Evolutionary conservation across 2,329 filamentous ascomycete species (phyloP), one percentile per base, ranked within the genome.

Genomic region (Xylariaceae sp.): DNA sequence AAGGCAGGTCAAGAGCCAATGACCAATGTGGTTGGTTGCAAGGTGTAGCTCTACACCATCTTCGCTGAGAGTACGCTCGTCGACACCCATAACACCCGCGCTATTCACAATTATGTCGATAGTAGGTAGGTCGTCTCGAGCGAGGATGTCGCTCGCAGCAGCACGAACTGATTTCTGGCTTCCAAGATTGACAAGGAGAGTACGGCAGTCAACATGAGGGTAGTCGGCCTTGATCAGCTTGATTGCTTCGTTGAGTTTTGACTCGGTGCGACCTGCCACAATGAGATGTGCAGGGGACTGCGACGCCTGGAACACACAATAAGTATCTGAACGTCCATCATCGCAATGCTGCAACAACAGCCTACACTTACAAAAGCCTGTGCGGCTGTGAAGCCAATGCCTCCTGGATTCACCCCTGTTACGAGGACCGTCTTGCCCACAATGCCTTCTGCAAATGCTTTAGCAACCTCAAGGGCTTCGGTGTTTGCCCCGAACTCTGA

Each of bases 21-120:
- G 76, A 0, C 70, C 72, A 6, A 79, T 46, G 47, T 79, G 72
- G 46, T 77, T 77, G 2, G 70, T 71, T 0, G 68, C 73, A 45
- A 79, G 73, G 50, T 76, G 73, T 48, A 64, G 62, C 63, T 78
- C 75, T 44, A 72, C 65, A 1, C 75, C 75, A 3, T 76, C 73
- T 3, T 63, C 56, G 9, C 66, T 70, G n/a, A 68, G 55, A 2
- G 61, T 64, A 39, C 68, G 68, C 5, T 70, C 64, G 11, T 54
- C 56, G n/a, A 68, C 22, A 1, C 60, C 69, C 68, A 74, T 75
- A 31, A 76, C 59, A 12, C 68, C 75, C 0, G 76, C 76, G 47
- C 74, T 78, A 55, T 75, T 75, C 47, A 79, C 62, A 1, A 79
- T 47, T 28, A 77, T 68, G 45, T 75, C 69, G 28, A 76, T 57